phyloP scores from a whole-genome alignment of 2,329 filamentous ascomycete species.

The Hymenoscyphus linearis region DNA sequence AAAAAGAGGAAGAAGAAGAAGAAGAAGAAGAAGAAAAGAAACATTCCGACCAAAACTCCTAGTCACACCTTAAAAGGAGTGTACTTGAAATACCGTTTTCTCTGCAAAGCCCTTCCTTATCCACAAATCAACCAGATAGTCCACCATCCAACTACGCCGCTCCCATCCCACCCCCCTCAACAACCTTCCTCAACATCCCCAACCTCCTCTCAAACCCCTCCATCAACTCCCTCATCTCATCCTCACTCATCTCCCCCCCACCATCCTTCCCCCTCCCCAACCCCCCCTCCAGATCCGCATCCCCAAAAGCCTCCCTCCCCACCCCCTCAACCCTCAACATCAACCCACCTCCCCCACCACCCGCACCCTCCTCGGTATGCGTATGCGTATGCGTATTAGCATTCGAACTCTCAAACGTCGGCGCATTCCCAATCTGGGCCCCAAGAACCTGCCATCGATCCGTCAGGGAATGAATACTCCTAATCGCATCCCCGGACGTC shows the following conservation, averaged over 20 bases:
- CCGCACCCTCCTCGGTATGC: constrained; percentile 31
- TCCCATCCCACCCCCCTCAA: constrained; percentile 24
- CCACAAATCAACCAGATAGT: background rate
- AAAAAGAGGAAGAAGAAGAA: no score
- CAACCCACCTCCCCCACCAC: constrained; percentile 31
- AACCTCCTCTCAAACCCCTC: constrained; percentile 55
- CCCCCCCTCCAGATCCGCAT: background rate
- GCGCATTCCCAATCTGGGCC: constrained; percentile 50
- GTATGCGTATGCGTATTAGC: no score
- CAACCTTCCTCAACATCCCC: constrained; percentile 47
- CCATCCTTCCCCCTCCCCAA: constrained; percentile 1
- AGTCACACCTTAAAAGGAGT: no score
- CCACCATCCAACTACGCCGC: background rate
- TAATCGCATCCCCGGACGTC: constrained; percentile 48
- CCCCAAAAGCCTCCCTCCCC: constrained; percentile 10
- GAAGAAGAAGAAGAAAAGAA: no score
- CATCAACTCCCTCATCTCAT: constrained; percentile 47
- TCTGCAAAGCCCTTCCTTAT: background rate
- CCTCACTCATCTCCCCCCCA: constrained; percentile 27
- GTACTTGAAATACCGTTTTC: no score
- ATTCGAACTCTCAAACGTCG: constrained; percentile 45
- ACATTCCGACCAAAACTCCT: no score
- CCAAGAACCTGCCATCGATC: constrained; percentile 66
- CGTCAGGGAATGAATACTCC: constrained; percentile 66
- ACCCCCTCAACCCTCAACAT: constrained; percentile 60